phyloP scores from a whole-genome alignment of 306 rosid species.

The Macrotyloma uniflorum region DNA sequence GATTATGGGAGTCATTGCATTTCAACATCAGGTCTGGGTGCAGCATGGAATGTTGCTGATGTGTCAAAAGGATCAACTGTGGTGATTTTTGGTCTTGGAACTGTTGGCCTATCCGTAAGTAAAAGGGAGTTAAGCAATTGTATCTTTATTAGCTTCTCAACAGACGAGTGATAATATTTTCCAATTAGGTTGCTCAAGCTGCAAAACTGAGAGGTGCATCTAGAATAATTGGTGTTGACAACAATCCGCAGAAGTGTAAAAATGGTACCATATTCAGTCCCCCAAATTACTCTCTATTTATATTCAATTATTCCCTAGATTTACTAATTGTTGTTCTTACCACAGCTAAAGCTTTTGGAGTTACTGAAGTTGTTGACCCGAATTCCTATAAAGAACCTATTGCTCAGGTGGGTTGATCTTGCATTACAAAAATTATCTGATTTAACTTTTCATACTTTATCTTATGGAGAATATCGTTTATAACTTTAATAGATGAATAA shows the following conservation, averaged over 20 bases:
- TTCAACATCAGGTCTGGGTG: constrained; percentile 74
- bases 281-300: background rate
- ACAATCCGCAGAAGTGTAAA: constrained; percentile 72
- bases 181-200: constrained; percentile 84
- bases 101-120: constrained; percentile 96
- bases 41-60: constrained; percentile 96
- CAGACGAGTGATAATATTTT: constrained; percentile 27
- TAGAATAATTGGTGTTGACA: constrained; percentile 85
- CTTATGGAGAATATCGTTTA: background rate
- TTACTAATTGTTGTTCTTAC: constrained; percentile 35
- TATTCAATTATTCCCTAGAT: constrained; percentile 3
- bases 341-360: constrained; percentile 87
- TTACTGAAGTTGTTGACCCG: constrained; percentile 75
- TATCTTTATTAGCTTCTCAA: constrained; percentile 26
- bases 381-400: constrained; percentile 67
- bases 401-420: constrained; percentile 61
- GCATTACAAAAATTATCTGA: constrained; percentile 3
- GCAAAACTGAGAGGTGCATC: constrained; percentile 90
- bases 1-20: constrained; percentile 26
- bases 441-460: constrained; percentile 7
- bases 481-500: constrained; percentile 9
- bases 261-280: constrained; percentile 51
- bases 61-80: constrained; percentile 84
- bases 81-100: constrained; percentile 96
- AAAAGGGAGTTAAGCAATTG: constrained; percentile 9